A percentile compares a stretch with the other conserved stretches of the same genome.
These are phyloP conservation scores for Barnettozyma salicaria DNA, from an alignment of 805 yeast species.

Conservation along the genomic window DNA sequence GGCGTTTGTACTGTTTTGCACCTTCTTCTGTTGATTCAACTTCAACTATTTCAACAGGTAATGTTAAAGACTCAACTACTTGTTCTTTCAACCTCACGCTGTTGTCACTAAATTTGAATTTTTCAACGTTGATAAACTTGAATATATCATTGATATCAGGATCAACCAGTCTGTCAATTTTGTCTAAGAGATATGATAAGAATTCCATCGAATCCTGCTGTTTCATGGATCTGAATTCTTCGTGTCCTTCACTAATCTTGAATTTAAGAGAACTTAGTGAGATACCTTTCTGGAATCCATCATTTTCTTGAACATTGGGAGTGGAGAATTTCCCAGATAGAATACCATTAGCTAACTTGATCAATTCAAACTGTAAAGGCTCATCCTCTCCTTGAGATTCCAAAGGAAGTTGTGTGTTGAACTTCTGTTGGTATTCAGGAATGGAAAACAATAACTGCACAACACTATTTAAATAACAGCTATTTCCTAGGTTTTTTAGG, in stretches of 20 bases:
- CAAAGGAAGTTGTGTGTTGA: slow-evolving; percentile 32
- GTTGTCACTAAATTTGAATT: slow-evolving; percentile 47
- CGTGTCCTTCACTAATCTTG: slow-evolving; percentile 69
- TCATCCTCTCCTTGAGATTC: slow-evolving; percentile 25
- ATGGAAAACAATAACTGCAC: slow-evolving; percentile 59
- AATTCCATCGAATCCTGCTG: slow-evolving; percentile 98
- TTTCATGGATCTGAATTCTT: slow-evolving; percentile 76
- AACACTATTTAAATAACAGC: slow-evolving; percentile 84
- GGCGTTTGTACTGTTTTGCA: slow-evolving; percentile 37
- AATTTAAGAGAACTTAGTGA: slow-evolving; percentile 72
- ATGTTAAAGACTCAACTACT: slow-evolving; percentile 55
- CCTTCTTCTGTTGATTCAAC: slow-evolving; percentile 39
- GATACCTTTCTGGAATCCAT: slow-evolving; percentile 63
- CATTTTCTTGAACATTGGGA: slow-evolving; percentile 34
- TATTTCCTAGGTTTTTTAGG: slow-evolving; percentile 82
- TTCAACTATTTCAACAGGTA: slow-evolving; percentile 48
- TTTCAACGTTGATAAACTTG: slow-evolving; percentile 59
- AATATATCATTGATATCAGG: slow-evolving; percentile 40
- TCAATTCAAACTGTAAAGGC: slow-evolving; percentile 67
- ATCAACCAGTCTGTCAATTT: slow-evolving; percentile 47
- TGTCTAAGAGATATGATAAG: slow-evolving; percentile 58
- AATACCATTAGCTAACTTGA: slow-evolving; percentile 77
- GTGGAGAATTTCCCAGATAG: slow-evolving; percentile 64
- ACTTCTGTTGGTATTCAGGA: slow-evolving; percentile 27
- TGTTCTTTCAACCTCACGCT: slow-evolving; percentile 54